These are phyloP conservation scores for Pseudogymnoascus sp. DNA, from an alignment of 2,329 filamentous ascomycete genomes.

Conservation along the genomic window DNA sequence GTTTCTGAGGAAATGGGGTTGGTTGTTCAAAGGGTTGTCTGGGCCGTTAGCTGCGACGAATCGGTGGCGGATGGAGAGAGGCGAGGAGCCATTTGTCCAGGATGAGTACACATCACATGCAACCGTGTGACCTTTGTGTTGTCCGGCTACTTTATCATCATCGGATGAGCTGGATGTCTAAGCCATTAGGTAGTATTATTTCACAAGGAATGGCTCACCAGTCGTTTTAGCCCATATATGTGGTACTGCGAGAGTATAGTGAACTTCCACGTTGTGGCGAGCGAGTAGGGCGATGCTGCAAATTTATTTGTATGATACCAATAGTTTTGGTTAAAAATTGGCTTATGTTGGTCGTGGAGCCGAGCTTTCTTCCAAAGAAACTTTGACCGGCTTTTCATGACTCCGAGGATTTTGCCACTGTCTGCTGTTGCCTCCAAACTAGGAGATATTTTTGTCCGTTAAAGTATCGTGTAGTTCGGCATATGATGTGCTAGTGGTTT, in stretches of 20 bases:
- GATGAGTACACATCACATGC: constrained; percentile 17
- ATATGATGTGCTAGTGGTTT: neutral
- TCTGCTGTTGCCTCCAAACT: neutral
- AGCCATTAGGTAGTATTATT: constrained; percentile 10
- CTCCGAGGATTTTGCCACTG: no score
- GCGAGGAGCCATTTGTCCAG: constrained; percentile 26
- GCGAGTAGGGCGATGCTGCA: neutral
- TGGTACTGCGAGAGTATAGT: neutral
- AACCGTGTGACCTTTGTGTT: constrained; percentile 16
- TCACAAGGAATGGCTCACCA: neutral
- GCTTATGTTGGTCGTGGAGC: neutral
- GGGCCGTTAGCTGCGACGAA: constrained; percentile 30
- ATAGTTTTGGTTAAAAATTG: neutral
- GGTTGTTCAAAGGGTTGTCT: constrained; percentile 24
- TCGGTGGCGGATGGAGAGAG: constrained; percentile 28
- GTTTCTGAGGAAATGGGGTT: constrained; percentile 32
- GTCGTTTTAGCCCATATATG: neutral
- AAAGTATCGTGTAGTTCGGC: neutral
- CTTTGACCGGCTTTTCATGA: neutral
- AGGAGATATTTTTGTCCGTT: neutral
- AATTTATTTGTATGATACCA: neutral
- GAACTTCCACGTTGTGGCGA: neutral
- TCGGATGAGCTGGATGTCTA: constrained; percentile 10
- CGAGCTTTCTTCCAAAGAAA: neutral
- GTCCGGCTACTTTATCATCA: constrained; percentile 7